A percentile compares a stretch with the other conserved stretches of the same genome.
Evolutionary conservation across 139 green algal species (phyloP).

Genomic region (Chlorella sp.): DNA sequence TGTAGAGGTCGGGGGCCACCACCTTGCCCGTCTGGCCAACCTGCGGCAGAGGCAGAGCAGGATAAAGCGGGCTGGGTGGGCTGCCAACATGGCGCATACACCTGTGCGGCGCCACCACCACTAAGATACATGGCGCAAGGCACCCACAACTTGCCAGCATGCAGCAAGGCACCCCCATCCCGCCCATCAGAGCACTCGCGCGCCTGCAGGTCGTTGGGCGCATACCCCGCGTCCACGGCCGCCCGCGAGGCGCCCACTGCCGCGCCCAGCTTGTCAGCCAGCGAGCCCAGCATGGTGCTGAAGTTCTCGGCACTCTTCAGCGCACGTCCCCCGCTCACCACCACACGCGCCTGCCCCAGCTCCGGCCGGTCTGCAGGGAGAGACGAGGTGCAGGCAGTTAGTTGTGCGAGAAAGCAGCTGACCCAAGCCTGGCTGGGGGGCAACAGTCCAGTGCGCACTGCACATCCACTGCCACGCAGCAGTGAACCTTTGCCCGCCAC

Average conservation of each 20-base stretch:
- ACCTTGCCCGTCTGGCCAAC: conserved; percentile 97
- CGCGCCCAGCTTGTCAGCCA: conserved; percentile 88
- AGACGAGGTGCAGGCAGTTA: not conserved
- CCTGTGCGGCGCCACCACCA: no score
- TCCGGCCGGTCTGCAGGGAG: conserved; percentile 75
- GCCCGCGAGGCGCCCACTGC: conserved; percentile 91
- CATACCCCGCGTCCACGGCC: conserved; percentile 91
- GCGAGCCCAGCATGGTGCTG: conserved; percentile 72
- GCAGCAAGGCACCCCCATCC: no score
- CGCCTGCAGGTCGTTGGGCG: conserved; percentile 94
- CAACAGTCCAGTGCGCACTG: no score
- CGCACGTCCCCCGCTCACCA: conserved; percentile 86
- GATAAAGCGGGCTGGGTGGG: conserved; percentile 19
- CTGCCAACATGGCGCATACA: no score
- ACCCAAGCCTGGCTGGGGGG: no score
- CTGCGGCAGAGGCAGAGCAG: conserved; percentile 54
- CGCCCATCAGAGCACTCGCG: conserved; percentile 33
- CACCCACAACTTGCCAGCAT: no score
- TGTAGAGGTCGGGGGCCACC: conserved; percentile 94
- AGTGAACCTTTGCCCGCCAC: no score
- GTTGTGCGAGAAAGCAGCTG: not conserved
- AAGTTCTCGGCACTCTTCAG: conserved; percentile 92
- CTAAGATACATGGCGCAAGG: no score
- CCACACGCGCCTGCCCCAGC: conserved; percentile 74
- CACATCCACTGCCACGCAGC: no score